Conservation (phyloP, 306 rosid genomes). For the Coriaria nepalensis region DNA sequence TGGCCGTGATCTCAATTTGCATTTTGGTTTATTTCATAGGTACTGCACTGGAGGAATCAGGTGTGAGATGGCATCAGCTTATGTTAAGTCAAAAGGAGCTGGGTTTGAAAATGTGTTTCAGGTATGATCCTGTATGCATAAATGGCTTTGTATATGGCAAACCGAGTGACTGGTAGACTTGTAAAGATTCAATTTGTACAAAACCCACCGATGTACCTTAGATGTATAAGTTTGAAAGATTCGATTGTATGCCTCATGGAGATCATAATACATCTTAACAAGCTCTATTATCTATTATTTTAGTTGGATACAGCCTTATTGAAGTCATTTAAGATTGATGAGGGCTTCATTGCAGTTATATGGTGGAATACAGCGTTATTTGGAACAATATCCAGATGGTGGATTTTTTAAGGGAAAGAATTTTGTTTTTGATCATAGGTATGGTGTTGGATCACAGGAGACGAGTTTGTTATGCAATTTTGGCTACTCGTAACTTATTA, state of each 20-base stretch:
- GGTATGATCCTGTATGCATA: slow-evolving; percentile 28
- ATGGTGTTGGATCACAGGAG: slow-evolving; percentile 1
- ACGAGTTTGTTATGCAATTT: background rate
- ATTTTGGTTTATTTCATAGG: slow-evolving; percentile 37
- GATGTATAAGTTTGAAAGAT: no score
- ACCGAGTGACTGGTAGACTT: no score
- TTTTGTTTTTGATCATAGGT: slow-evolving; percentile 94
- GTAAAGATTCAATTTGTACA: no score
- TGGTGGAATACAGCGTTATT: slow-evolving; percentile 88
- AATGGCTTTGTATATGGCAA: background rate
- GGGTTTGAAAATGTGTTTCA: slow-evolving; percentile 87
- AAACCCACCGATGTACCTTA: no score
- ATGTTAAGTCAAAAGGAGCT: slow-evolving; percentile 75
- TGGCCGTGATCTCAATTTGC: background rate
- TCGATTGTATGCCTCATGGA: no score
- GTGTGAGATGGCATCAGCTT: slow-evolving; percentile 97
- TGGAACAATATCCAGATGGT: slow-evolving; percentile 85
- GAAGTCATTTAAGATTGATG: slow-evolving; percentile 2
- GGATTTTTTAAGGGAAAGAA: slow-evolving; percentile 85
- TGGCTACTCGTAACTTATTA: slow-evolving; percentile 5
- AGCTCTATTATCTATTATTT: background rate
- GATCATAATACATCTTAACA: no score
- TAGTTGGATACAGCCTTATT: background rate
- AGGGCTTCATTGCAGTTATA: slow-evolving; percentile 44
- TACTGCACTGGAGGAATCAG: slow-evolving; percentile 97